Evolutionary conservation across 2,329 filamentous ascomycete genomes (phyloP), one percentile per base, ranked within the genome.

Genomic region (Microthyrium microscopicum): DNA sequence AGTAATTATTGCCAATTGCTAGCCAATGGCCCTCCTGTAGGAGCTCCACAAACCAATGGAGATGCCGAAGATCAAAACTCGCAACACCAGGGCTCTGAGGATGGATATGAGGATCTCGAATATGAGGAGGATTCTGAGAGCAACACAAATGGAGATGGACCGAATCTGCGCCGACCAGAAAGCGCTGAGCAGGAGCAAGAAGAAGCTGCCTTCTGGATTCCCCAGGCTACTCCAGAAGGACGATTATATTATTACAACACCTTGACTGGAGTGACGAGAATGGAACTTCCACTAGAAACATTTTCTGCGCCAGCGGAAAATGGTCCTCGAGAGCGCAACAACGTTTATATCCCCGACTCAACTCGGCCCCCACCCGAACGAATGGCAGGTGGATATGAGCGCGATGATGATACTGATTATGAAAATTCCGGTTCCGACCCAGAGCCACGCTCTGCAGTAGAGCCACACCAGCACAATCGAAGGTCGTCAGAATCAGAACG

Each of bases 1-100:
- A 95, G 87, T 65, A 98, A 98, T 56, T 98, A 98, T 60, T 95
- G 89, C 61, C 76, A 83, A 43, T n/a, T n/a, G n/a, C 73, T 89
- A 41, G 78, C 95, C 46, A 70, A 73, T 39, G 75, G 73, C 45
- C 69, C 77, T 32, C 77, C 82, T 45, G 80, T 91, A 41, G 62
- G 78, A 26, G 66, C 70, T 26, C 75, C 81, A 34, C 60, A 66
- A 11, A 61, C 62, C 41, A 65, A 68, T 33, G 70, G 67, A 43
- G 63, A 53, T 28, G 64, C 62, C 32, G 54, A 66, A 34, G 60
- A 66, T 9, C 61, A 62, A 41, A 65, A 67, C 33, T 70, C 66
- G 43, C 63, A 52, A 27, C 64, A 62, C 31, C 54, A 66, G 35
- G 63, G 70, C 35, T 68, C 66, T 20, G 64, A 67, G 29, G 70